Base-by-base conservation (phyloP, 495 filamentous ascomycete species). In the Penicillium maclennaniae region DNA sequence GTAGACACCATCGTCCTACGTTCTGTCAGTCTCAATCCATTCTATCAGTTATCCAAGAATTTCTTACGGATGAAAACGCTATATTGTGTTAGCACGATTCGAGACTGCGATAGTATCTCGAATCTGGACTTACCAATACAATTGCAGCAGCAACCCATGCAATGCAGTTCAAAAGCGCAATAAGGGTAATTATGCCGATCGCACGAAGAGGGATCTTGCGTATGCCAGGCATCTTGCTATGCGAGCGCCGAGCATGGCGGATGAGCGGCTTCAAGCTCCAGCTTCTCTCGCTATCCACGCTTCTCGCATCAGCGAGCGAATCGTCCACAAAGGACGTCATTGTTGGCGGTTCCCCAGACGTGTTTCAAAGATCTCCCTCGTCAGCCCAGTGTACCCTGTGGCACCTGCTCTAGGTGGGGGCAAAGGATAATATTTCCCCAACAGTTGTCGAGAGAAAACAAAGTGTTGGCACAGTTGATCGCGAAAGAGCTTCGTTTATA, bases 141-240 rank as follows among this genome's bases (percentile, higher is more conserved):
- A 92, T 79, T 31, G 79, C 89, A 9, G 83, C 81, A 6, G 79
- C 85, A 52, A 81, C 76, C 91, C 91, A 96, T 10, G 87, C 79
- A 6, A 87, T 21, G 19, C 79, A 60, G 71, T 96, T 96, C 52
- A 87, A 68, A 16, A 79, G 41, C 1, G 85, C 69, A 31, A 96
- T 71, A 12, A 82, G 67, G 45, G 74, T 45, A 38, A 95, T 92
- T 31, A 92, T 85, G 0, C 69, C 78, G 27, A 91, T 59, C 0
- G 86, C 87, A 1, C 82, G 77, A 1, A 81, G 70, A 1, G 91
- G 87, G 23, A 96, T 63, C 47, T 74, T 78, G 21, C 73, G 66
- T 43, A 84, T 63, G 0, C 73, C 71, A 0, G 81, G 81, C 15
- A 80, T 64, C 16, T 69, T 72, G 45, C 58, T 51, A 66, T 83